Percentiles rank a stretch among this genome's conserved stretches.
Evolutionary conservation across 2,329 filamentous ascomycete genomes (phyloP).

Genomic region (Tolypocladium tundrense): DNA sequence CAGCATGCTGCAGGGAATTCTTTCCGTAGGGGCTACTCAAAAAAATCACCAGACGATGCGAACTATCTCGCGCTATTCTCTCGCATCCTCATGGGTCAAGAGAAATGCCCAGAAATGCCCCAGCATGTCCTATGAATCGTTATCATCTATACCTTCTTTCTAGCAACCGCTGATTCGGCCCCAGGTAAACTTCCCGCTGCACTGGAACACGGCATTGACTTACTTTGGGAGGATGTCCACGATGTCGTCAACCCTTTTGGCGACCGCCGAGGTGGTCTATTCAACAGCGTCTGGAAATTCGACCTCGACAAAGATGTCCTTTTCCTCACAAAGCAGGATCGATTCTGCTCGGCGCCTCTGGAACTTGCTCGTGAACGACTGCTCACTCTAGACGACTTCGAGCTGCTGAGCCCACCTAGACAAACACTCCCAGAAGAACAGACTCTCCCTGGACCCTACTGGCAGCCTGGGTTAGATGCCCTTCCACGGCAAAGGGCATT

Average conservation of each 20-base stretch:
- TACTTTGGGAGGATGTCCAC: neutral
- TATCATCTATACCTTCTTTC: neutral
- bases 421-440: neutral
- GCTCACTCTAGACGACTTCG: neutral
- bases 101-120: neutral
- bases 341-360: neutral
- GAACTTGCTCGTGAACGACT: neutral
- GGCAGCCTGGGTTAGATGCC: neutral
- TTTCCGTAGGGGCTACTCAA: neutral
- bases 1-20: neutral
- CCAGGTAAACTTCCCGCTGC: neutral
- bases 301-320: neutral
- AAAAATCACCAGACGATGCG: neutral
- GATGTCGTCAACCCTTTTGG: neutral
- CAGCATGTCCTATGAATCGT: neutral
- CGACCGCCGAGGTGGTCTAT: neutral
- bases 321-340: neutral
- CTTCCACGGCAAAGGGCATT: neutral
- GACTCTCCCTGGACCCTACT: neutral
- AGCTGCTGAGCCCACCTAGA: neutral
- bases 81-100: neutral
- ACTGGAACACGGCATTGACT: neutral
- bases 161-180: neutral
- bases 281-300: neutral
- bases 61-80: neutral